phyloP scores from a whole-genome alignment of 2,329 filamentous ascomycete species.

The Phoma sp. region DNA sequence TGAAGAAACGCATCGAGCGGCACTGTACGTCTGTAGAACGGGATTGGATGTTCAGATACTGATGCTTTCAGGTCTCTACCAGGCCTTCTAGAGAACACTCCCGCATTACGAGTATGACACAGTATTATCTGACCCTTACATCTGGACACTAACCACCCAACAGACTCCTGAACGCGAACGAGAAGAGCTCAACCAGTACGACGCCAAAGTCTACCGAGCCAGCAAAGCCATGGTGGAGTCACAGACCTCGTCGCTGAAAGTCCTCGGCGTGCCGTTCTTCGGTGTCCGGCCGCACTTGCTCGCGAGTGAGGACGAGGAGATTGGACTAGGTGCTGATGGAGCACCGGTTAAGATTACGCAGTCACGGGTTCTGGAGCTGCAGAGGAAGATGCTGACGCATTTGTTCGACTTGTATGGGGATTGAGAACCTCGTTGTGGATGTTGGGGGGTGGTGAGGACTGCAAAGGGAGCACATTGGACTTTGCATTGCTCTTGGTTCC shows the following conservation, averaged over 20 bases:
- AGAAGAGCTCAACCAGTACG: conserved; percentile 64
- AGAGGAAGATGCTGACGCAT: conserved; percentile 47
- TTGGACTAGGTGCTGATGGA: conserved; percentile 1
- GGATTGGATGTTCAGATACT: background rate
- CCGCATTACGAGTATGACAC: conserved; percentile 30
- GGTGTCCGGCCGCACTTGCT: conserved; percentile 35
- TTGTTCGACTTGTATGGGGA: conserved; percentile 41
- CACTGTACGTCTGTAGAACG: conserved; percentile 54
- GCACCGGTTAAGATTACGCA: conserved; percentile 32
- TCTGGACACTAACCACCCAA: background rate
- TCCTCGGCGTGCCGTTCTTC: conserved; percentile 53
- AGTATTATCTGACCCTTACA: no score
- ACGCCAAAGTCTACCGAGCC: conserved; percentile 68
- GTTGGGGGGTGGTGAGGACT: background rate
- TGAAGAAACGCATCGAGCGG: conserved; percentile 60
- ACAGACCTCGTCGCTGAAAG: conserved; percentile 62
- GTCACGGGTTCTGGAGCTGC: conserved; percentile 37
- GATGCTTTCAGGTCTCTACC: conserved; percentile 33
- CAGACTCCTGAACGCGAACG: conserved; percentile 57
- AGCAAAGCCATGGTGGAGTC: conserved; percentile 65
- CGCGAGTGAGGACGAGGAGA: conserved; percentile 27
- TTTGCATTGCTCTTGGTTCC: no score
- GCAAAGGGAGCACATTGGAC: no score
- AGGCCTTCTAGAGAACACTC: conserved; percentile 31
- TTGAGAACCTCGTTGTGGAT: background rate